Conservation (phyloP, 2,329 filamentous ascomycete genomes). For the Sclerotinia subarctica region DNA sequence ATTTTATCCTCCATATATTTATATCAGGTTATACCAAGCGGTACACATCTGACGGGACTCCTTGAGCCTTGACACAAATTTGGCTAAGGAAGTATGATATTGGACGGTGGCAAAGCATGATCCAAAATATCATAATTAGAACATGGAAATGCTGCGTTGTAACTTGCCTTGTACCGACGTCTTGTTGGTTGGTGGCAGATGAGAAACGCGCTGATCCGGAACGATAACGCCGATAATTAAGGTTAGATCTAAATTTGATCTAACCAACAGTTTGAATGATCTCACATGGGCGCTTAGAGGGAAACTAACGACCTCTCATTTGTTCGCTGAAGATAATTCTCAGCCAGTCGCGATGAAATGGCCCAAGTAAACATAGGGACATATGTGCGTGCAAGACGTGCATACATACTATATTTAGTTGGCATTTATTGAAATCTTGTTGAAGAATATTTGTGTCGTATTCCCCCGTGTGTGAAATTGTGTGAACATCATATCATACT, state of each 20-base stretch:
- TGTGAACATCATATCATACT: neutral
- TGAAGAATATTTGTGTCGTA: neutral
- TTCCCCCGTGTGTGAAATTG: neutral
- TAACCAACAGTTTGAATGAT: slow-evolving; percentile 1
- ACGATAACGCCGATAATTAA: neutral
- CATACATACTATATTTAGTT: neutral
- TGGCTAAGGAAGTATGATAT: neutral
- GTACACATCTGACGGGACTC: neutral
- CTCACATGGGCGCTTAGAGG: slow-evolving; percentile 4
- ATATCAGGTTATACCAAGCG: neutral
- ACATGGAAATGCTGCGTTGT: neutral
- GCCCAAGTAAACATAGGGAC: neutral
- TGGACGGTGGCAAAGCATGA: neutral
- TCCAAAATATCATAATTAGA: neutral
- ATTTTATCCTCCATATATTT: neutral
- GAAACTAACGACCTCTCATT: neutral
- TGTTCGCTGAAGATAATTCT: neutral
- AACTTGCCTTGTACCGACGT: neutral
- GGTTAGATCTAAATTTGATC: neutral
- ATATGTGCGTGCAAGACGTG: neutral
- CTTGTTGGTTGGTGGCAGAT: neutral
- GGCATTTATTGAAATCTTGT: neutral
- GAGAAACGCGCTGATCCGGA: neutral
- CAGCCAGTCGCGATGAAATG: neutral
- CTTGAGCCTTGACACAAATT: neutral